Evolutionary conservation across 192 early-diverging fungal genomes (phyloP).

Genomic region (Martensiomyces pterosporus): DNA sequence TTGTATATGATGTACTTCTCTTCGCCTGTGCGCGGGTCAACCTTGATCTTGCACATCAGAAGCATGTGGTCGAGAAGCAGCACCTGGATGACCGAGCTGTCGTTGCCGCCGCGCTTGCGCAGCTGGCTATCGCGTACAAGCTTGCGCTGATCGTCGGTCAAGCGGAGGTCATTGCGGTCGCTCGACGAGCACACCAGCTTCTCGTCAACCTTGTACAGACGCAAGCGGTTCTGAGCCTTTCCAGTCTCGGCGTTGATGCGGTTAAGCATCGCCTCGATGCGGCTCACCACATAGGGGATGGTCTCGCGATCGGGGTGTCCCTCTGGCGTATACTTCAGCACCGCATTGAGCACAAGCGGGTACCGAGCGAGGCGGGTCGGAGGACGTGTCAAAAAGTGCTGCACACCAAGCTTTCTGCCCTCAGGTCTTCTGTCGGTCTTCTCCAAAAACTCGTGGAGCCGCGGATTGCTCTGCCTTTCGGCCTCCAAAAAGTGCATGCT

Average conservation of each 20-base stretch:
- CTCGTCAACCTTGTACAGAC: slow-evolving; percentile 69
- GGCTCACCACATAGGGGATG: slow-evolving; percentile 68
- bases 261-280: slow-evolving; percentile 67
- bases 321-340: slow-evolving; percentile 78
- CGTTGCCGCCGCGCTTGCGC: slow-evolving; percentile 60
- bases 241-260: slow-evolving; percentile 86
- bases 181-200: slow-evolving; percentile 57
- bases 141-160: slow-evolving; percentile 64
- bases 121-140: slow-evolving; percentile 79
- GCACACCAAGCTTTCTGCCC: slow-evolving; percentile 75
- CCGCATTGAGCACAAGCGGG: slow-evolving; percentile 72
- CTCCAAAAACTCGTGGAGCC: slow-evolving; percentile 76
- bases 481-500: slow-evolving; percentile 78
- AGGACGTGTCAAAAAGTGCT: slow-evolving; percentile 84
- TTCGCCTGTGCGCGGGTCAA: slow-evolving; percentile 55
- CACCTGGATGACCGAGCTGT: slow-evolving; percentile 66
- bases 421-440: slow-evolving; percentile 70
- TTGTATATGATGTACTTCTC: slow-evolving; percentile 51
- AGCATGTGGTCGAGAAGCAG: slow-evolving; percentile 86
- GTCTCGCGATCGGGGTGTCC: slow-evolving; percentile 73
- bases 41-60: slow-evolving; percentile 69
- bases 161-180: slow-evolving; percentile 63
- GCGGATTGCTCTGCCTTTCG: slow-evolving; percentile 63
- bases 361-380: slow-evolving; percentile 86
- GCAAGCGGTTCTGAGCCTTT: slow-evolving; percentile 81